These are phyloP conservation scores for Metschnikowia anglica DNA, from an alignment of 805 yeast genomes.

Conservation along the genomic window DNA sequence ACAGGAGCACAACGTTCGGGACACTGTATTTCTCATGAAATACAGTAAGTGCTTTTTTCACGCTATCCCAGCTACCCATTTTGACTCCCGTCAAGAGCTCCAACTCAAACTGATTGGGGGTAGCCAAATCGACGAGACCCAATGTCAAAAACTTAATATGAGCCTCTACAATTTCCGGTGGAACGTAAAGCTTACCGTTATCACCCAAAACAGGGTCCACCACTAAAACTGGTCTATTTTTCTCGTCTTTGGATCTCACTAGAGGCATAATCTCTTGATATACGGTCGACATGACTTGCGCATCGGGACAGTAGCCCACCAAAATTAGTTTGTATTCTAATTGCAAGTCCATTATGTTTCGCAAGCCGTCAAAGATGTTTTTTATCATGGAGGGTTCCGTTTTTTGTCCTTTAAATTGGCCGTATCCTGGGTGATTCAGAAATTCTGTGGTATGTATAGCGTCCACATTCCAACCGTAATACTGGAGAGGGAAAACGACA, in stretches of 20 bases:
- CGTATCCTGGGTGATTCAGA: slow-evolving; percentile 23
- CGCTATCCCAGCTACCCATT: slow-evolving; percentile 38
- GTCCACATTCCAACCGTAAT: slow-evolving; percentile 23
- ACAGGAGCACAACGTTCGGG: slow-evolving; percentile 56
- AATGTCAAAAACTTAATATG: slow-evolving; percentile 55
- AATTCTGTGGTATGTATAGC: slow-evolving; percentile 21
- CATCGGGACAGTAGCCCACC: slow-evolving; percentile 76
- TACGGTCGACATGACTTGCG: slow-evolving; percentile 51
- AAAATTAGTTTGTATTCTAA: slow-evolving; percentile 59
- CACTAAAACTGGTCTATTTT: slow-evolving; percentile 50
- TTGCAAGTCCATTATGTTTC: slow-evolving; percentile 41
- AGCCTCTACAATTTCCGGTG: slow-evolving; percentile 50
- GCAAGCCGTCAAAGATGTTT: slow-evolving; percentile 56
- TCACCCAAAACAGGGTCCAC: slow-evolving; percentile 94
- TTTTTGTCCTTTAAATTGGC: slow-evolving; percentile 27
- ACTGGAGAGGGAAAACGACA: slow-evolving; percentile 21
- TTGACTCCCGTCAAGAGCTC: slow-evolving; percentile 61
- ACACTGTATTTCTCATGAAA: slow-evolving; percentile 50
- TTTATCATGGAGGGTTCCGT: slow-evolving; percentile 44
- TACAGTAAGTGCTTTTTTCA: slow-evolving; percentile 37
- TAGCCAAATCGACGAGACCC: slow-evolving; percentile 56
- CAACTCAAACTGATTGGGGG: slow-evolving; percentile 90
- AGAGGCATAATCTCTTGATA: slow-evolving; percentile 40
- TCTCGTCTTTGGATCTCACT: slow-evolving; percentile 31
- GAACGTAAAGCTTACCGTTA: slow-evolving; percentile 78